Conservation (phyloP, 2,329 filamentous ascomycete genomes). For the Cryphonectria naterciae region DNA sequence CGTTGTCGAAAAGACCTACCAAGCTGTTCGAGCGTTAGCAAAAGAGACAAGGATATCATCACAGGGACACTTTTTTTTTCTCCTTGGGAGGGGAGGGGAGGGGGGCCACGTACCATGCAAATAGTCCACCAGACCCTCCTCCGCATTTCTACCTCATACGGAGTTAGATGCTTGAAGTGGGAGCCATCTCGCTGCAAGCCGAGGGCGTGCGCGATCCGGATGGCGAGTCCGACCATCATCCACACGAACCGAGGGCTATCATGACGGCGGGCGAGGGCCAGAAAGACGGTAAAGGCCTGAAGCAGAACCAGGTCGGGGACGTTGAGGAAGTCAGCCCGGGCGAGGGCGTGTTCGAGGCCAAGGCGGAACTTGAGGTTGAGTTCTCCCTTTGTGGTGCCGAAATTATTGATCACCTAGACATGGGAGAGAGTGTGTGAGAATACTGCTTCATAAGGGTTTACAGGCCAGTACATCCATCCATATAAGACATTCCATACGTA, state of each 20-base stretch:
- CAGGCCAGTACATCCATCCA: background rate
- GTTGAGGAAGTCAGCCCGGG: conserved; percentile 61
- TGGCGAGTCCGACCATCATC: conserved; percentile 48
- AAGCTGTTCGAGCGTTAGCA: conserved; percentile 2
- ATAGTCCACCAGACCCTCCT: conserved; percentile 61
- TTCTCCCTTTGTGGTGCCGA: conserved; percentile 49
- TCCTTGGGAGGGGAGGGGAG: too few species aligned
- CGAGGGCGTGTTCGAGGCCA: conserved; percentile 60
- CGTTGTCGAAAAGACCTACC: background rate
- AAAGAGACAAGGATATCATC: background rate
- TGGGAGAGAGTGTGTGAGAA: background rate
- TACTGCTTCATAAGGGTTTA: background rate
- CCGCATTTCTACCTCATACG: conserved; percentile 58
- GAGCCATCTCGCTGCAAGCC: conserved; percentile 45
- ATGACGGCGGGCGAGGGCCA: conserved; percentile 51
- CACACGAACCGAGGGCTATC: conserved; percentile 56
- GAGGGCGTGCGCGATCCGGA: conserved; percentile 51
- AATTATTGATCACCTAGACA: conserved; percentile 39
- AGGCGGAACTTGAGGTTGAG: conserved; percentile 49
- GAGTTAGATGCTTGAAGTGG: conserved; percentile 50
- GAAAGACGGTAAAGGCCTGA: conserved; percentile 62
- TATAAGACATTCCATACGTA: conserved; percentile 36
- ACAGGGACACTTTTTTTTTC: background rate
- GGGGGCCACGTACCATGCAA: conserved; percentile 38
- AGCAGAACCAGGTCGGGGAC: conserved; percentile 60